Percentiles rank a stretch among this genome's conserved stretches.
Conservation (phyloP, 305 asterid genomes). For the Solanum hybrid region DNA sequence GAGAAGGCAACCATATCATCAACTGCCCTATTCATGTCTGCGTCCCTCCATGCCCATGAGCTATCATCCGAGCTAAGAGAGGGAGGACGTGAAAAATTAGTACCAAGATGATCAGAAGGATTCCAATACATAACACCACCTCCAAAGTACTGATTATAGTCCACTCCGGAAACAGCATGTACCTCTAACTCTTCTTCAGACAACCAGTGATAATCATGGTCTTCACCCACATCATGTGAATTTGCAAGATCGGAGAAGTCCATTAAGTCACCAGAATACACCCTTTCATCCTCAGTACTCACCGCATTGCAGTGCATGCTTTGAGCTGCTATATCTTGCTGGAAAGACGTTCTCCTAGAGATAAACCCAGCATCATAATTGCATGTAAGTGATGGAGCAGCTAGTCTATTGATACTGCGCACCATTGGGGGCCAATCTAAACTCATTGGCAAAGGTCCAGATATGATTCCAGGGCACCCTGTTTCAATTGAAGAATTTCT, state of each 20-base stretch:
- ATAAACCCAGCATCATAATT: slow-evolving; percentile 85
- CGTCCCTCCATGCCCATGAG: slow-evolving; percentile 99
- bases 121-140: slow-evolving; percentile 99
- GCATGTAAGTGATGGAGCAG: slow-evolving; percentile 64
- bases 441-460: slow-evolving; percentile 75
- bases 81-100: slow-evolving; percentile 93
- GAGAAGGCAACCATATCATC: slow-evolving; percentile 99
- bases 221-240: slow-evolving; percentile 66
- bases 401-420: slow-evolving; percentile 56
- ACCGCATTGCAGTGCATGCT: slow-evolving; percentile 44
- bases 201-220: slow-evolving; percentile 83
- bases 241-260: slow-evolving; percentile 55
- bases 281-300: slow-evolving; percentile 75
- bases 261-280: slow-evolving; percentile 51
- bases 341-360: slow-evolving; percentile 71
- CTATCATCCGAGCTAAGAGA: slow-evolving; percentile 99
- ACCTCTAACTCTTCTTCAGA: slow-evolving; percentile 93
- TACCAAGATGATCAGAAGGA: slow-evolving; percentile 84
- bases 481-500: slow-evolving; percentile 67
- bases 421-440: slow-evolving; percentile 87
- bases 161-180: slow-evolving; percentile 71
- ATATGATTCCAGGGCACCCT: slow-evolving; percentile 53
- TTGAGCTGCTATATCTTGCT: slow-evolving; percentile 48
- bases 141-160: slow-evolving; percentile 89
- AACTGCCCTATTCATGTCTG: slow-evolving; percentile 88